A percentile compares a stretch with the other conserved stretches of the same genome.
Evolutionary conservation across 495 filamentous ascomycete genomes (phyloP).

Genomic region (Thermothielavioides terrestris): DNA sequence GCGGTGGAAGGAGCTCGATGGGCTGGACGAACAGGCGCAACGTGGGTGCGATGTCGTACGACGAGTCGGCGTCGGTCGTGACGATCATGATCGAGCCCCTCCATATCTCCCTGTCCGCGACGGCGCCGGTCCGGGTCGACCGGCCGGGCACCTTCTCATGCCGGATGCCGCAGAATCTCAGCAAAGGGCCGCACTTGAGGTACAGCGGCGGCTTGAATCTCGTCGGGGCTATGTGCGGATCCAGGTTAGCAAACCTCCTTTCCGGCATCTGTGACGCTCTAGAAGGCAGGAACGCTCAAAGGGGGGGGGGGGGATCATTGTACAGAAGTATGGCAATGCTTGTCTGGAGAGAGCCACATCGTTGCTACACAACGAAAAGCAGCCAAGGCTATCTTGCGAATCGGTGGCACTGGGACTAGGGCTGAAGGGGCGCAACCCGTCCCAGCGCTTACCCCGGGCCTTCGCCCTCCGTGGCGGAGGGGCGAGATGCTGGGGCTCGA

Average conservation of each 20-base stretch:
- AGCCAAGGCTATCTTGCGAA: conserved; percentile 14
- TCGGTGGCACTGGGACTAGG: conserved; percentile 12
- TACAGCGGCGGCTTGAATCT: conserved; percentile 75
- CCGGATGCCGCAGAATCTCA: conserved; percentile 81
- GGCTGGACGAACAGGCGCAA: conserved; percentile 79
- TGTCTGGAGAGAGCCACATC: conserved; percentile 3
- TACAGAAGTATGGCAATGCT: conserved; percentile 11
- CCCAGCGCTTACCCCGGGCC: conserved; percentile 10
- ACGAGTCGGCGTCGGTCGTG: conserved; percentile 70
- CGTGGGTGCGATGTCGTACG: conserved; percentile 67
- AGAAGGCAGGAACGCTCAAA: conserved; percentile 4
- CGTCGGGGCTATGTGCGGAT: conserved; percentile 38
- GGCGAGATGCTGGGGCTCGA: conserved; percentile 9
- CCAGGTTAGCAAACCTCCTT: conserved; percentile 4
- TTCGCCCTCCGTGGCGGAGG: conserved; percentile 6
- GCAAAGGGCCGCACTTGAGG: conserved; percentile 79
- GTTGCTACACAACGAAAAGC: conserved; percentile 16
- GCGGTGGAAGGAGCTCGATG: conserved; percentile 75
- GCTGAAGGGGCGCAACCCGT: conserved; percentile 16
- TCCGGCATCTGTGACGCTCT: not conserved
- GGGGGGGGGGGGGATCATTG: conserved; percentile 12
- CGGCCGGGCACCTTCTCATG: conserved; percentile 36
- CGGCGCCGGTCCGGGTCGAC: conserved; percentile 25
- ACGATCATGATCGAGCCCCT: conserved; percentile 91
- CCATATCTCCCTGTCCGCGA: conserved; percentile 68